phyloP scores from a whole-genome alignment of 169 alveolate species.

The Cryptosporidium parvum region DNA sequence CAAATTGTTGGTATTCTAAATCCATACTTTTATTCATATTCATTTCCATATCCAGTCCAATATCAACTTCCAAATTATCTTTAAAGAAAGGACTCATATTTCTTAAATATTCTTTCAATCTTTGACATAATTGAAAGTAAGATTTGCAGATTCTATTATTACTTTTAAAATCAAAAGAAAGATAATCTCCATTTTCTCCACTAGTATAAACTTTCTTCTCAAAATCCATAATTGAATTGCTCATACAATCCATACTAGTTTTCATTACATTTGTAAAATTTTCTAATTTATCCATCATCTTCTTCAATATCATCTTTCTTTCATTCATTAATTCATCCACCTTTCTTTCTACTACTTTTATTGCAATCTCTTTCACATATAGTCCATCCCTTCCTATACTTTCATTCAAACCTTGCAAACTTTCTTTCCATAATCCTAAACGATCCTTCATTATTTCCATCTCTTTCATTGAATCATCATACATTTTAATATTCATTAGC shows the following conservation, averaged over 20 bases:
- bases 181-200: conserved; percentile 1
- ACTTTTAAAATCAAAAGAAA: conserved; percentile 9
- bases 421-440: conserved; percentile 38
- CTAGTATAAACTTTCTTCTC: conserved; percentile 29
- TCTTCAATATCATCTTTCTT: conserved; percentile 7
- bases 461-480: conserved; percentile 58
- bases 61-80: not conserved
- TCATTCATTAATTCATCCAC: conserved; percentile 49
- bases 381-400: conserved; percentile 31
- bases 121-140: conserved; percentile 41
- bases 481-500: conserved; percentile 21
- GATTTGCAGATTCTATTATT: conserved; percentile 31
- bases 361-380: conserved; percentile 35
- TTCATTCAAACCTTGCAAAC: not conserved
- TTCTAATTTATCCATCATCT: conserved; percentile 27
- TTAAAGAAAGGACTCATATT: conserved; percentile 37
- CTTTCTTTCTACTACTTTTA: conserved; percentile 26
- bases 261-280: conserved; percentile 36
- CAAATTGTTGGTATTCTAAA: not conserved
- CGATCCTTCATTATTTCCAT: conserved; percentile 60
- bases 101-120: conserved; percentile 25
- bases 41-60: not conserved
- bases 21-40: not conserved
- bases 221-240: conserved; percentile 42
- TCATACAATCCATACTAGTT: conserved; percentile 67